Evolutionary conservation across 129 eudicot species (phyloP).

Genomic region (Flaveria linearis): DNA sequence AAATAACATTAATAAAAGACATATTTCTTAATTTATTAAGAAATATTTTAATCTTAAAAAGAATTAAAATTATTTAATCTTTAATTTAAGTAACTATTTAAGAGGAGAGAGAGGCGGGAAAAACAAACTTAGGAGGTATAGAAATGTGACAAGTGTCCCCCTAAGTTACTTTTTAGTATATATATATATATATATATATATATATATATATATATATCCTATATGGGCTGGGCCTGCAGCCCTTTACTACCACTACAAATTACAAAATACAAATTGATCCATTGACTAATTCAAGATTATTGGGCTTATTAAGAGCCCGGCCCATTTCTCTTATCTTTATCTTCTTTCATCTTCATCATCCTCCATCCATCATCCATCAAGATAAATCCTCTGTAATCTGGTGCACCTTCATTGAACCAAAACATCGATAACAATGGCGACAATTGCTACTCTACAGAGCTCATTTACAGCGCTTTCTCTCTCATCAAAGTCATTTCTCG

Average conservation of each 20-base stretch:
- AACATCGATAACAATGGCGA: slow-evolving; percentile 36
- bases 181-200: too few relatives aligned
- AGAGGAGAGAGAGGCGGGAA: too few relatives aligned
- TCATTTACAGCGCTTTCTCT: slow-evolving; percentile 77
- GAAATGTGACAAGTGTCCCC: too few relatives aligned
- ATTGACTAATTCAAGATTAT: neutral
- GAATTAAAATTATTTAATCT: too few relatives aligned
- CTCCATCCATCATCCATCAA: neutral
- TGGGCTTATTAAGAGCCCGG: slow-evolving; percentile 3
- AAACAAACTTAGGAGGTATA: too few relatives aligned
- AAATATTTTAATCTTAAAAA: too few relatives aligned
- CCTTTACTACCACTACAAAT: neutral
- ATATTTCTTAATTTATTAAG: too few relatives aligned
- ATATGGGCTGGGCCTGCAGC: neutral
- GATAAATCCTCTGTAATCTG: slow-evolving; percentile 20
- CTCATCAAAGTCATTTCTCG: slow-evolving; percentile 68
- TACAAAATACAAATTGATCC: neutral
- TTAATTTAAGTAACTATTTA: too few relatives aligned
- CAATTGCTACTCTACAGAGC: slow-evolving; percentile 81
- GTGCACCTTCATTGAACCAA: slow-evolving; percentile 6
- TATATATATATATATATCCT: too few relatives aligned
- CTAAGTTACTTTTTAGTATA: too few relatives aligned
- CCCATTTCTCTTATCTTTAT: slow-evolving; percentile 24
- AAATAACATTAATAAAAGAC: too few relatives aligned
- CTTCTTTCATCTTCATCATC: slow-evolving; percentile 1